Base-by-base conservation (phyloP, 1,139 yeast species). In the Diutina neorugosa region DNA sequence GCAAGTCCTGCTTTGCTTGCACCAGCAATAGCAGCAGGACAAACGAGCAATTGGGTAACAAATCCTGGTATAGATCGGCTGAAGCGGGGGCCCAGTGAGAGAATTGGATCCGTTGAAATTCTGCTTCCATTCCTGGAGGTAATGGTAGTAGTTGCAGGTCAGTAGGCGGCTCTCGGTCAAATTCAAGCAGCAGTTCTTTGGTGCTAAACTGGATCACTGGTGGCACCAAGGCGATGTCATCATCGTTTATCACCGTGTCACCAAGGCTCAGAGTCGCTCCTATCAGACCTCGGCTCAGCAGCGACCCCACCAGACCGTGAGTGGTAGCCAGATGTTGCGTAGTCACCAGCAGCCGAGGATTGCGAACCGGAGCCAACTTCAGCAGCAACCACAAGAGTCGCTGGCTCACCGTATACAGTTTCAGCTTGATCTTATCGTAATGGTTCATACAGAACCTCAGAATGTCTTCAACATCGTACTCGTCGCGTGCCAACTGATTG, bases 41-140 rank as follows among this genome's bases (percentile, higher is more conserved):
- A 59, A 87, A 79, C 0, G 95, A 85, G 64, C 96, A 88, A 62
- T 87, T 84, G n/a, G 80, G 74, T 19, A 85, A 66, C 1, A 75
- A 62, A 58, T 82, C 87, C 60, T 82, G 88, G 61, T 74, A 71
- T 20, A 76, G 63, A 4, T 61, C 68, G 46, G 53, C 54, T 55
- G 65, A 58, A 25, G 63, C 67, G 11, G 18, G 20, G 14, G 34
- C 9, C 48, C 48, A 44, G 34, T 44, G 48, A 8, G 27, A 19
- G 27, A 44, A 44, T 16, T 44, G 48, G 31, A 44, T 44, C 31
- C 48, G 37, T 19, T 44, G 48, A 8, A 44, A 44, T 37, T 44
- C 48, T 27, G 48, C 48, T 7, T 44, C 48, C 48, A 44, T 14
- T 16, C 34, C 34, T 16, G 16, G 34, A 1, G 34, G 48, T n/a